Evolutionary conservation across 768 basidiomycete genomes (phyloP).

Genomic region (Amanita inopinata): DNA sequence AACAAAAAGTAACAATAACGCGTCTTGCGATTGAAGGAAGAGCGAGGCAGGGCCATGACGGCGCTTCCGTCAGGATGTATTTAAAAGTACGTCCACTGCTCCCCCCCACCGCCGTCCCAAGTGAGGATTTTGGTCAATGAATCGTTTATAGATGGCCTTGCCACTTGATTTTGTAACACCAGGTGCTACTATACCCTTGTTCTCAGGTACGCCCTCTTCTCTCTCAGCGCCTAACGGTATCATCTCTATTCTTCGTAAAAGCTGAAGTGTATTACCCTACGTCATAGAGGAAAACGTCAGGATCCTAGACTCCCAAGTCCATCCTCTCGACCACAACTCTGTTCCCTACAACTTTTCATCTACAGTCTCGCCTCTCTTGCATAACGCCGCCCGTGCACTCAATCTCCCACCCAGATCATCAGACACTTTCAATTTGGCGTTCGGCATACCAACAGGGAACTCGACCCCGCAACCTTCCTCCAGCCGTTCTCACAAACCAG

Average conservation of each 20-base stretch:
- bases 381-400: constrained; percentile 60
- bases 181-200: constrained; percentile 62
- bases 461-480: constrained; percentile 21
- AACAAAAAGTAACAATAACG: constrained; percentile 52
- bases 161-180: constrained; percentile 58
- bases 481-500: constrained; percentile 27
- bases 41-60: constrained; percentile 55
- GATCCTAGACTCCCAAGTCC: constrained; percentile 61
- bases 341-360: constrained; percentile 71
- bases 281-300: constrained; percentile 69
- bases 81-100: constrained; percentile 45
- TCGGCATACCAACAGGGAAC: constrained; percentile 31
- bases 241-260: background rate
- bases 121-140: constrained; percentile 4
- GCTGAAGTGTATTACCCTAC: too few species aligned
- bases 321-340: constrained; percentile 64
- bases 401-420: constrained; percentile 52
- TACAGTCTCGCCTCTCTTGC: constrained; percentile 48
- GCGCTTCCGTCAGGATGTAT: constrained; percentile 63
- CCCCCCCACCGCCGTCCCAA: background rate
- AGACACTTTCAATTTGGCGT: constrained; percentile 51
- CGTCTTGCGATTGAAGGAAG: constrained; percentile 69
- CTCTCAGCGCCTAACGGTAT: background rate
- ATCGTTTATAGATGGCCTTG: constrained; percentile 41
- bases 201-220: constrained; percentile 43